phyloP scores from a whole-genome alignment of 495 filamentous ascomycete genomes.

The Tuber aestivum region DNA sequence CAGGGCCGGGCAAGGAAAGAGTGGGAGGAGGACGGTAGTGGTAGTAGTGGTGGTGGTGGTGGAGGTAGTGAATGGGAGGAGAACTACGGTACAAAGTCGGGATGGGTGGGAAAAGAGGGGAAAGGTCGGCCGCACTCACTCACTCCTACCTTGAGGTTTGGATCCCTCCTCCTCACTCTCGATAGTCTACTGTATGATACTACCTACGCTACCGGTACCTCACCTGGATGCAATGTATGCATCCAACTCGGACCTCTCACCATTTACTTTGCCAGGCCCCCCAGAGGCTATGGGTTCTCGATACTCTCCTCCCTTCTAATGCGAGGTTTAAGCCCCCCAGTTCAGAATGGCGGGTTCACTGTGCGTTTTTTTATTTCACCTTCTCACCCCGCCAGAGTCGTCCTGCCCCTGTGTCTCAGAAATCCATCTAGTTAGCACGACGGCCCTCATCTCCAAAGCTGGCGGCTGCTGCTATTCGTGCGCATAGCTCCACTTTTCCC shows the following conservation, averaged over 20 bases:
- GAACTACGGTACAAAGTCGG: not conserved
- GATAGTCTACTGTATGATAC: not conserved
- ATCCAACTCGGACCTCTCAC: not conserved
- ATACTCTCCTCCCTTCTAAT: not conserved
- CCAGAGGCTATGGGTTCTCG: not conserved
- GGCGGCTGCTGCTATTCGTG: not conserved
- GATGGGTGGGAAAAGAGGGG: not conserved
- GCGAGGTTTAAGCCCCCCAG: not conserved
- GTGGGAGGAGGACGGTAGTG: too few relatives aligned
- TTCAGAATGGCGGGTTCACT: not conserved
- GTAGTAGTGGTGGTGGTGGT: not conserved
- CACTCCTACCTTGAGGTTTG: not conserved
- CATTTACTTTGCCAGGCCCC: not conserved
- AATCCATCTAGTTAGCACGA: constrained; percentile 1
- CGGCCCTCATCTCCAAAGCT: not conserved
- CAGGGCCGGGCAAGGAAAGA: not conserved
- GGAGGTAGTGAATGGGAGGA: not conserved
- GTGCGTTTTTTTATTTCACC: not conserved
- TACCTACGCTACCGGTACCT: not conserved
- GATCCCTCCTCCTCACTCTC: not conserved
- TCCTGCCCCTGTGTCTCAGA: not conserved
- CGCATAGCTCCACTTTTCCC: not conserved
- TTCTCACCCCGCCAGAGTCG: not conserved
- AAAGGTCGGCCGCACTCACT: not conserved
- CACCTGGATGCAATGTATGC: not conserved